A percentile compares a stretch with the other conserved stretches of the same genome.
Evolutionary conservation across 2,329 filamentous ascomycete species (phyloP).

Genomic region (Aureobasidium leucospermi): DNA sequence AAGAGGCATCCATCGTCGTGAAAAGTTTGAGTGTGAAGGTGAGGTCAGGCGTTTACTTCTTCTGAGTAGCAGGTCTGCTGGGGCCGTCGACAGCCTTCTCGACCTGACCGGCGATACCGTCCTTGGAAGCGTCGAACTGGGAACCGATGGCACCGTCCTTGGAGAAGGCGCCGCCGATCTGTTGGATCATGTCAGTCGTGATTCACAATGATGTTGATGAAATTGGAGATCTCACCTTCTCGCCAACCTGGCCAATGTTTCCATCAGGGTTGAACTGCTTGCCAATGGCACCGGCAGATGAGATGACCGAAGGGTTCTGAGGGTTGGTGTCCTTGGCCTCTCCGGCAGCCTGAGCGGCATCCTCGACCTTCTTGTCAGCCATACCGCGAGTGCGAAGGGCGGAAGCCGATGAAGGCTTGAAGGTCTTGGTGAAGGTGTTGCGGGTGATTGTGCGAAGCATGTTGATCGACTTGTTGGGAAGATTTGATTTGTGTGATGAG

Average conservation of each 20-base stretch:
- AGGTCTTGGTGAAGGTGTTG: conserved; percentile 13
- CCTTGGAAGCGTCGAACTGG: conserved; percentile 47
- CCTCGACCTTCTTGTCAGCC: conserved; percentile 14
- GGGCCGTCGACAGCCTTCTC: conserved; percentile 41
- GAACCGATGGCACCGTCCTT: conserved; percentile 49
- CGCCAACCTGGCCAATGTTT: conserved; percentile 43
- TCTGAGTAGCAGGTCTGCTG: conserved; percentile 27
- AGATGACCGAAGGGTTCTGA: conserved; percentile 35
- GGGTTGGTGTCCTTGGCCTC: conserved; percentile 14
- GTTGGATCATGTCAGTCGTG: not conserved
- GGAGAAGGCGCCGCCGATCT: conserved; percentile 43
- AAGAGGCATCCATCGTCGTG: conserved; percentile 1
- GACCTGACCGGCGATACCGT: conserved; percentile 47
- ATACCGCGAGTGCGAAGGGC: conserved; percentile 6
- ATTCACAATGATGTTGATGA: not conserved
- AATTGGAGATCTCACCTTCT: conserved; percentile 24
- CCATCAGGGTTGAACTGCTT: conserved; percentile 50
- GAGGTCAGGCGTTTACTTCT: conserved; percentile 14
- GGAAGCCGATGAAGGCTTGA: conserved; percentile 9
- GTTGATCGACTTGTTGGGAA: not conserved
- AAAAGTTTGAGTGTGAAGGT: not conserved
- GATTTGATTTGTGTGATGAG: not conserved
- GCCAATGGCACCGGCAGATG: conserved; percentile 45
- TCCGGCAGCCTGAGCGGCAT: conserved; percentile 12
- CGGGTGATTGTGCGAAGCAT: conserved; percentile 16